phyloP scores from a whole-genome alignment of 2,329 filamentous ascomycete genomes.

The Alternaria gansuensis region DNA sequence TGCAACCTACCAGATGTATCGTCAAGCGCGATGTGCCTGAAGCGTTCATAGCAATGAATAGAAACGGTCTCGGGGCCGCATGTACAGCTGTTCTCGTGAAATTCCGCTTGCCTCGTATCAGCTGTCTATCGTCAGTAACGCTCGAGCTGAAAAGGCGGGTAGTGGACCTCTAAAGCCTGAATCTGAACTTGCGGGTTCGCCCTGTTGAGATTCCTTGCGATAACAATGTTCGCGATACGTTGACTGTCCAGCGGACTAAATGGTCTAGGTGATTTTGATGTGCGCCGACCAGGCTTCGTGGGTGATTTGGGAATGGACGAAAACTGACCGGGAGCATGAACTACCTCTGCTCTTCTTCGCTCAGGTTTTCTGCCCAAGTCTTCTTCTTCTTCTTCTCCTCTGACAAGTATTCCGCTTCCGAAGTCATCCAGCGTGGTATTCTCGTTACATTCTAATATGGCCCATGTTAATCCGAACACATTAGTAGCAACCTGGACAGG shows the following conservation, averaged over 20 bases:
- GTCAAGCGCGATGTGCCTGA: constrained; percentile 51
- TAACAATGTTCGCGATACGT: constrained; percentile 80
- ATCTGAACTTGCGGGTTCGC: constrained; percentile 82
- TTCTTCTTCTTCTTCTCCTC: constrained; percentile 35
- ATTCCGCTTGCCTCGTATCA: constrained; percentile 81
- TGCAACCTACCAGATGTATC: constrained; percentile 53
- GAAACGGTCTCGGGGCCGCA: constrained; percentile 76
- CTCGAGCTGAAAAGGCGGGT: neutral
- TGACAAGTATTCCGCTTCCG: constrained; percentile 71
- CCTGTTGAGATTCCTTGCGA: constrained; percentile 80
- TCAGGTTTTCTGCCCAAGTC: constrained; percentile 32
- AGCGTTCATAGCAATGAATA: constrained; percentile 78
- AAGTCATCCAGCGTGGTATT: constrained; percentile 84
- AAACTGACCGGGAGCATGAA: constrained; percentile 21
- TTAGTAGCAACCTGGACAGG: constrained; percentile 68
- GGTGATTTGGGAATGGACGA: constrained; percentile 31
- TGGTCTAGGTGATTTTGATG: constrained; percentile 44
- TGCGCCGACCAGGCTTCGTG: constrained; percentile 20
- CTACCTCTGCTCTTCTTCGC: constrained; percentile 28
- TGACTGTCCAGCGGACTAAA: constrained; percentile 57
- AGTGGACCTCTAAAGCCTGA: constrained; percentile 69
- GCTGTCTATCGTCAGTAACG: constrained; percentile 57
- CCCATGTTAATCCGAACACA: constrained; percentile 76
- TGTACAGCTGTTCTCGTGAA: constrained; percentile 79
- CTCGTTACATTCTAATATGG: constrained; percentile 75